These are phyloP conservation scores for Euryodendron excelsum DNA, from an alignment of 148 eudicot genomes.

Conservation along the genomic window DNA sequence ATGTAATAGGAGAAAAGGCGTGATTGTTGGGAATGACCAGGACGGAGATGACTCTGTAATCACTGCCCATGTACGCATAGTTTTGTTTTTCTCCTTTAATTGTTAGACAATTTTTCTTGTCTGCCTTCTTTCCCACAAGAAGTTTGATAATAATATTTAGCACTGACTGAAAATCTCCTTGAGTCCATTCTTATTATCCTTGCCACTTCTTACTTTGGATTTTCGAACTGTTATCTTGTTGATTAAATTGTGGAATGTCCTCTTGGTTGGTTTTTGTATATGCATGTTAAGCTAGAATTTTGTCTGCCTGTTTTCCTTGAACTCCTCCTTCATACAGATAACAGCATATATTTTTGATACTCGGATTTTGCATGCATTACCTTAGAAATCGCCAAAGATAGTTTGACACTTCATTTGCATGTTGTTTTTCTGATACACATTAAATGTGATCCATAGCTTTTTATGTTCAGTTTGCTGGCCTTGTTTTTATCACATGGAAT, in stretches of 20 bases:
- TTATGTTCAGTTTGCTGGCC: background rate
- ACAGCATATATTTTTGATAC: background rate
- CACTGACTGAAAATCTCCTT: background rate
- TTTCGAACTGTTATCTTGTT: no score
- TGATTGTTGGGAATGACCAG: constrained; percentile 91
- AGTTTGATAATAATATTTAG: background rate
- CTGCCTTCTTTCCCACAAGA: background rate
- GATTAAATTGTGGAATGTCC: no score
- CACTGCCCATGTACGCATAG: constrained; percentile 68
- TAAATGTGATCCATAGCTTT: background rate
- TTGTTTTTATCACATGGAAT: no score
- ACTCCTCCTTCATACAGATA: background rate
- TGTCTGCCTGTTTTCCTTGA: background rate
- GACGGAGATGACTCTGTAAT: constrained; percentile 90
- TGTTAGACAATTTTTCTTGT: background rate
- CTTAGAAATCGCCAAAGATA: background rate
- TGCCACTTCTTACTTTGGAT: no score
- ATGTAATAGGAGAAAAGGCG: constrained; percentile 78
- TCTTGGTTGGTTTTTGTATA: no score
- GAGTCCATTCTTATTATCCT: background rate
- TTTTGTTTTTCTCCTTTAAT: constrained; percentile 4
- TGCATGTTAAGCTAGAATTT: no score
- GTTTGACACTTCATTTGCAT: background rate
- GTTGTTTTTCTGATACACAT: background rate
- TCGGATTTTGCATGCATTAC: background rate